Evolutionary conservation across 805 yeast genomes (phyloP).

Genomic region (Saturnispora silvae): DNA sequence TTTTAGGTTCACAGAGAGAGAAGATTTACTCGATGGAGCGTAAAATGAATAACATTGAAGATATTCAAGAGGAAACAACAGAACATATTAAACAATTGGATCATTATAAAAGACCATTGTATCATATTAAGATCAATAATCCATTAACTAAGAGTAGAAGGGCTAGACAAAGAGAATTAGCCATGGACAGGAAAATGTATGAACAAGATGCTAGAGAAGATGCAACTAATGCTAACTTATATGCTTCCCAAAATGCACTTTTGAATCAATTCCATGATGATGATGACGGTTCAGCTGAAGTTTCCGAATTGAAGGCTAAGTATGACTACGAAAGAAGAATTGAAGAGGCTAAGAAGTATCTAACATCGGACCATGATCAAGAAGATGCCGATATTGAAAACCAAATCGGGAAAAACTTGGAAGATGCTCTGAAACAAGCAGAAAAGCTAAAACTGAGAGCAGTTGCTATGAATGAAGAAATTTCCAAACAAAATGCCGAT

Average conservation of each 20-base stretch:
- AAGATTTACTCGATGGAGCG: constrained; percentile 71
- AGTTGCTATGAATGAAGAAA: constrained; percentile 60
- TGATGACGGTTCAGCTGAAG: constrained; percentile 7
- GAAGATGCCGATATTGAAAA: constrained; percentile 91
- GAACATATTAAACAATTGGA: constrained; percentile 72
- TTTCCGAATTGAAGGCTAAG: constrained; percentile 29
- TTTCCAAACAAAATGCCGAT: constrained; percentile 67
- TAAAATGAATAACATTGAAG: constrained; percentile 38
- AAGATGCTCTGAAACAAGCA: constrained; percentile 61
- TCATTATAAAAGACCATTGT: constrained; percentile 68
- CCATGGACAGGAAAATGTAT: constrained; percentile 40
- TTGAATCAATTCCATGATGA: constrained; percentile 39
- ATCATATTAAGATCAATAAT: constrained; percentile 70
- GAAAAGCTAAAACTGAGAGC: constrained; percentile 67
- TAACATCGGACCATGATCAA: constrained; percentile 71
- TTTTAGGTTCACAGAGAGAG: constrained; percentile 91
- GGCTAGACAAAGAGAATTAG: constrained; percentile 61
- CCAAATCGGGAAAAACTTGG: constrained; percentile 75
- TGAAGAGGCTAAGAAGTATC: constrained; percentile 56
- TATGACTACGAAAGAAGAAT: constrained; percentile 43
- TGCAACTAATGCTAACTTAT: constrained; percentile 18
- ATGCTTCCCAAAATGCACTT: constrained; percentile 20
- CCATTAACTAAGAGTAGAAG: constrained; percentile 83
- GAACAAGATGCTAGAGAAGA: constrained; percentile 24
- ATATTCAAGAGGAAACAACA: constrained; percentile 72